Percentiles rank a stretch among this genome's conserved stretches.
Evolutionary conservation across 1,139 yeast species (phyloP).

Genomic region (Sugiyamaella castrensis): DNA sequence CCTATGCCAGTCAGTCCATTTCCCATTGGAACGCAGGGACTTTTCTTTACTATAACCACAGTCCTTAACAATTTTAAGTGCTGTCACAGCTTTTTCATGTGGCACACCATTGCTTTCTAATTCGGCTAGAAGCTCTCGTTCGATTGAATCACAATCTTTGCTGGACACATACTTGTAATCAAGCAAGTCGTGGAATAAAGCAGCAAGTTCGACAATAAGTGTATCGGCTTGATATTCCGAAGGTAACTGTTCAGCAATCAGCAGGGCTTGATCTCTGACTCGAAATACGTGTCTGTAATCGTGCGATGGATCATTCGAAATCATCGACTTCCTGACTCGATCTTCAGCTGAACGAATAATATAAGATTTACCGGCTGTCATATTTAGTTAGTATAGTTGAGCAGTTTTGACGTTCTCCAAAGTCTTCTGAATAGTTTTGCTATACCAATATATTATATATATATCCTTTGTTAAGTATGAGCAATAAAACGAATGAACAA

Average conservation of each 20-base stretch:
- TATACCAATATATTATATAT: no score
- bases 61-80: conserved; percentile 31
- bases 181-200: conserved; percentile 39
- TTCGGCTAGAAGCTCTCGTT: conserved; percentile 18
- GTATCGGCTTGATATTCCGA: conserved; percentile 22
- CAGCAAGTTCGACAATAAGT: conserved; percentile 37
- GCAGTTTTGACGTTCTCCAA: no score
- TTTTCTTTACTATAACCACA: conserved; percentile 36
- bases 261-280: conserved; percentile 32
- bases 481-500: no score
- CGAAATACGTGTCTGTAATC: conserved; percentile 35
- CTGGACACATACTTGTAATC: conserved; percentile 36
- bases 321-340: conserved; percentile 30
- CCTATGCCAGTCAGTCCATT: conserved; percentile 34
- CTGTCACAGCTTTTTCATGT: conserved; percentile 21
- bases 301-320: conserved; percentile 35
- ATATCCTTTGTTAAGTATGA: no score
- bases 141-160: conserved; percentile 12
- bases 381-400: no score
- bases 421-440: no score
- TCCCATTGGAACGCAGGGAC: conserved; percentile 25
- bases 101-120: conserved; percentile 25
- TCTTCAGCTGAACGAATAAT: conserved; percentile 17
- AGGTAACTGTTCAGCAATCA: conserved; percentile 25
- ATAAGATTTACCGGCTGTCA: no score